Conservation (phyloP, 257 asterid genomes). For the Thymus quinquecostatus region DNA sequence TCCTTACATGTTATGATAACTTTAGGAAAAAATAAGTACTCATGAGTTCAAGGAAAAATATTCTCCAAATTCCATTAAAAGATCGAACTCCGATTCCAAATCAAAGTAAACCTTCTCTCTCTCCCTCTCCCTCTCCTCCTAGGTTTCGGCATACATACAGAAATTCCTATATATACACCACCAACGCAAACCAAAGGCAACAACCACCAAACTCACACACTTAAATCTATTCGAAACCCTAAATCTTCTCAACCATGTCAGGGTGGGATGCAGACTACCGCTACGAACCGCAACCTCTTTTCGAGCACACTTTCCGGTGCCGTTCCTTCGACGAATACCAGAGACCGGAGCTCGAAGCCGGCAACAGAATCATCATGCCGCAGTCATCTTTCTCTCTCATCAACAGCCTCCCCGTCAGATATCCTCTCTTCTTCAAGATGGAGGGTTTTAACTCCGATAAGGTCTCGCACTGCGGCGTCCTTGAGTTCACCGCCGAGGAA, state of each 20-base stretch:
- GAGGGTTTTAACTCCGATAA: not conserved
- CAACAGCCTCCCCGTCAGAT: not conserved
- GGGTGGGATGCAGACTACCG: slow-evolving; percentile 7
- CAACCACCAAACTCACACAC: no score
- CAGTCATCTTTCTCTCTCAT: not conserved
- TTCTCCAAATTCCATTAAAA: no score
- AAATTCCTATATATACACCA: no score
- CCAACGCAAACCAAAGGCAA: no score
- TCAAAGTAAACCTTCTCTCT: no score
- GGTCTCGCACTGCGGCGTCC: slow-evolving; percentile 26
- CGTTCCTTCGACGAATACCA: slow-evolving; percentile 7
- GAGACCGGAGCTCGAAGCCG: slow-evolving; percentile 9
- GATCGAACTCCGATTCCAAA: no score
- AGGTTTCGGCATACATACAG: no score
- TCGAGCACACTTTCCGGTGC: not conserved
- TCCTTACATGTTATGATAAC: no score
- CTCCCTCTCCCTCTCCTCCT: no score
- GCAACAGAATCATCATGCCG: slow-evolving; percentile 25
- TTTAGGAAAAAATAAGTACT: no score
- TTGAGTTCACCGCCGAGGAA: slow-evolving; percentile 24
- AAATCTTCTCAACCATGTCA: not conserved
- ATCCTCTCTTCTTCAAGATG: slow-evolving; percentile 12
- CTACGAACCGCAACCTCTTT: not conserved
- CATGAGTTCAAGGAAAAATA: no score
- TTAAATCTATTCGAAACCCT: no score